phyloP scores from a whole-genome alignment of 2,329 filamentous ascomycete species.

The Phaeosphaeria sp. region DNA sequence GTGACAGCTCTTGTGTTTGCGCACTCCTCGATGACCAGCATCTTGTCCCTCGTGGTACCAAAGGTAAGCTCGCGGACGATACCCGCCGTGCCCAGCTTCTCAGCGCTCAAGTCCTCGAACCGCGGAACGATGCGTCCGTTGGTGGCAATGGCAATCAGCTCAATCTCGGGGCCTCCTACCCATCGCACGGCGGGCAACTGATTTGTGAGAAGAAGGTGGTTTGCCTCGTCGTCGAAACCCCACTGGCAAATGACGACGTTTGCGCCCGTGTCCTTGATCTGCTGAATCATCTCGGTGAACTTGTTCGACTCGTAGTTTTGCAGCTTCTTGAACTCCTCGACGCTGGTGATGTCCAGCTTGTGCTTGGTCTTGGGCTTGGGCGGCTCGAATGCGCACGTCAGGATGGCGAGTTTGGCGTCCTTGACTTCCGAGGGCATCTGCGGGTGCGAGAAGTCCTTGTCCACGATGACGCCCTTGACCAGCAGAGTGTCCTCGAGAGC shows the following conservation, averaged over 20 bases:
- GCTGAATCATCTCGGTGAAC: constrained; percentile 97
- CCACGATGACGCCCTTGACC: constrained; percentile 96
- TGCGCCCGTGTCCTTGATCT: constrained; percentile 96
- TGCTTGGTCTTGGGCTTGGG: constrained; percentile 99
- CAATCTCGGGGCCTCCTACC: constrained; percentile 98
- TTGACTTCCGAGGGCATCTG: constrained; percentile 97
- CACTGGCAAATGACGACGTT: constrained; percentile 99
- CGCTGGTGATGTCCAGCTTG: constrained; percentile 94
- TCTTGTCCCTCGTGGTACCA: constrained; percentile 97
- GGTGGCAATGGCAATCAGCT: constrained; percentile 97
- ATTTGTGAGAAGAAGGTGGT: constrained; percentile 96
- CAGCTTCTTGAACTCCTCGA: constrained; percentile 98
- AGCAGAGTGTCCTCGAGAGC: constrained; percentile 90
- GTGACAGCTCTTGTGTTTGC: constrained; percentile 97
- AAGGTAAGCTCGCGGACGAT: constrained; percentile 95
- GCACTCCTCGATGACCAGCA: constrained; percentile 99
- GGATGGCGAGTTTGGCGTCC: constrained; percentile 95
- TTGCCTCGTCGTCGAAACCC: constrained; percentile 99
- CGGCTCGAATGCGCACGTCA: constrained; percentile 97
- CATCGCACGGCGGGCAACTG: constrained; percentile 93
- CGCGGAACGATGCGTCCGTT: constrained; percentile 97
- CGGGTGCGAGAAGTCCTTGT: constrained; percentile 99
- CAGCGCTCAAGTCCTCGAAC: constrained; percentile 90
- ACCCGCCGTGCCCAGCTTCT: constrained; percentile 90
- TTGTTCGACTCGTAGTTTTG: constrained; percentile 96